These are phyloP conservation scores for Taxillus chinensis DNA, from an alignment of 164 flowering plant species.

Conservation along the genomic window DNA sequence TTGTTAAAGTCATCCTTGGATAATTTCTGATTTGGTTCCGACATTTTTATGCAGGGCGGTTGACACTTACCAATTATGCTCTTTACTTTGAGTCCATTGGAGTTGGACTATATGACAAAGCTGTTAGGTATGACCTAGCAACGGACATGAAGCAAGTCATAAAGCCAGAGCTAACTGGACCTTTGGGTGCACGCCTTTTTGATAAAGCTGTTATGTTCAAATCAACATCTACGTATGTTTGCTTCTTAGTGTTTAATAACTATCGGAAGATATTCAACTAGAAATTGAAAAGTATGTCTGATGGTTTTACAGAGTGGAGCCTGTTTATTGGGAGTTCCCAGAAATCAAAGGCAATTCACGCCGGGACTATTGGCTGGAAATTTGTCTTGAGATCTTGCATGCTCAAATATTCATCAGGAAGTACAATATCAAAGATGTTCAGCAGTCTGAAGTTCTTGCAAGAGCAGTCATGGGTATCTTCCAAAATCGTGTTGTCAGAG, in stretches of 20 bases:
- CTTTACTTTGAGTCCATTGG: constrained; percentile 82
- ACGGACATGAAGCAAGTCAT: constrained; percentile 67
- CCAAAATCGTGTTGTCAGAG: constrained; percentile 62
- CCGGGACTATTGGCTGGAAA: constrained; percentile 89
- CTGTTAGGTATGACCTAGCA: constrained; percentile 69
- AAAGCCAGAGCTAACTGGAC: constrained; percentile 88
- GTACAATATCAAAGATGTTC: constrained; percentile 35
- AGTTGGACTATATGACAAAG: constrained; percentile 70
- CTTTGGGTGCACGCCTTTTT: constrained; percentile 82
- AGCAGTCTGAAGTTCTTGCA: constrained; percentile 62
- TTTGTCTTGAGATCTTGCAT: constrained; percentile 58
- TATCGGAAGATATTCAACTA: background rate
- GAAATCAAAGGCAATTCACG: constrained; percentile 77
- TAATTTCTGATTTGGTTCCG: background rate
- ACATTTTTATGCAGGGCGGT: constrained; percentile 46
- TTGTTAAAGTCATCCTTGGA: too few relatives aligned
- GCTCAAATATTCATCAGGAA: constrained; percentile 59
- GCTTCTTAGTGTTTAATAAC: constrained; percentile 6
- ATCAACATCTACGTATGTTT: constrained; percentile 58
- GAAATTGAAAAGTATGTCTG: background rate
- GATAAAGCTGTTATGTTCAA: constrained; percentile 90
- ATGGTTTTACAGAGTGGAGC: constrained; percentile 50
- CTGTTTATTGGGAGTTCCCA: constrained; percentile 72
- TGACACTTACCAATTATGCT: constrained; percentile 70
- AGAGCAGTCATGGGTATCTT: constrained; percentile 60